A percentile compares a stretch with the other conserved stretches of the same genome.
Conservation (phyloP, 768 basidiomycete genomes). For the Nevesoporus exiguus region DNA sequence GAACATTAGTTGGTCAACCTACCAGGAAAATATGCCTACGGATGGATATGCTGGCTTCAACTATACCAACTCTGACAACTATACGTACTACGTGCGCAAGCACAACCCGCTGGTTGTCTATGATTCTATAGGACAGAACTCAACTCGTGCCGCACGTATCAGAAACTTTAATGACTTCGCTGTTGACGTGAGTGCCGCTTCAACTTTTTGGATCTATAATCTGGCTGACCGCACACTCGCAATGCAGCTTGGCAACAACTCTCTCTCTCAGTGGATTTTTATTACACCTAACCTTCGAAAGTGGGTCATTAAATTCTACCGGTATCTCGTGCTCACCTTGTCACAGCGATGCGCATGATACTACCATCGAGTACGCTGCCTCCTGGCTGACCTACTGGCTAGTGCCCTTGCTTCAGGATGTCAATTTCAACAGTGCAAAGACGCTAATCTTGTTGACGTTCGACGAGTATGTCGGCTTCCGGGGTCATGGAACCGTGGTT, state of each 20-base stretch:
- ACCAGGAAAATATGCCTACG: conserved; percentile 56
- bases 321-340: background rate
- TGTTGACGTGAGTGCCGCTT: conserved; percentile 38
- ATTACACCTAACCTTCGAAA: conserved; percentile 56
- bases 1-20: conserved; percentile 56
- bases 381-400: conserved; percentile 51
- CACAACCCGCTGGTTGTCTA: conserved; percentile 53
- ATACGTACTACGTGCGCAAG: conserved; percentile 55
- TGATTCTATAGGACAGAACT: conserved; percentile 45
- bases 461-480: conserved; percentile 48
- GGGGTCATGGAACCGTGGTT: background rate
- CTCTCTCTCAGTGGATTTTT: conserved; percentile 57
- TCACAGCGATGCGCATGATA: conserved; percentile 59
- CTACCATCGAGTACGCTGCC: conserved; percentile 44
- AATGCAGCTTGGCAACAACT: conserved; percentile 33
- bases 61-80: conserved; percentile 30
- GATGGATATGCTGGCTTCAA: conserved; percentile 46
- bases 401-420: conserved; percentile 45
- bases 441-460: conserved; percentile 63
- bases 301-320: conserved; percentile 9
- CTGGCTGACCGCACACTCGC: background rate
- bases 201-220: background rate
- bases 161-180: conserved; percentile 65
- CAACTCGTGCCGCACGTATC: conserved; percentile 40
- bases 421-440: conserved; percentile 48